Conservation (phyloP, 345 rosid genomes). For the Cardamine chenopodiifolia region DNA sequence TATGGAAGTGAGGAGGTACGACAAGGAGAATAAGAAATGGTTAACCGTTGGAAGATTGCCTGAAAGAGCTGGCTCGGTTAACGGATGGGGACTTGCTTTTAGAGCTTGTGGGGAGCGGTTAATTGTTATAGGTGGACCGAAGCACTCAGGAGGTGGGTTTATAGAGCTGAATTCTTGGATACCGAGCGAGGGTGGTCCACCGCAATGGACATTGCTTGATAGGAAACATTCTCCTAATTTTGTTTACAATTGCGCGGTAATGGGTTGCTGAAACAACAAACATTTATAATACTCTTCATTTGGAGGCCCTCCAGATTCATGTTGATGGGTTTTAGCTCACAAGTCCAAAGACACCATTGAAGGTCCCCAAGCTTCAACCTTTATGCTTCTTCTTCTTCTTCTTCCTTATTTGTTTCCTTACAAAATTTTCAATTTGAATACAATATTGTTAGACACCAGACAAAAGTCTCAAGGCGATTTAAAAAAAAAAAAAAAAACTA, state of each 20-base stretch:
- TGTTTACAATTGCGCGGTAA: conserved; percentile 95
- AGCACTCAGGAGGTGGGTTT: conserved; percentile 67
- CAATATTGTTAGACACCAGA: conserved; percentile 40
- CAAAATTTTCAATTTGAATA: conserved; percentile 33
- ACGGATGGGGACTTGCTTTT: conserved; percentile 97
- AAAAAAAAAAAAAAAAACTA: neutral
- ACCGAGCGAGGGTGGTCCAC: conserved; percentile 78
- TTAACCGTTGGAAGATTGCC: conserved; percentile 73
- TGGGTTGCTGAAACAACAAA: conserved; percentile 72
- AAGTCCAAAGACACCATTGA: conserved; percentile 31
- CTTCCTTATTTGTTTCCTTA: conserved; percentile 35
- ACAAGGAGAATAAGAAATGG: conserved; percentile 67
- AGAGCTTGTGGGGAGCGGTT: conserved; percentile 87
- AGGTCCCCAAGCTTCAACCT: conserved; percentile 36
- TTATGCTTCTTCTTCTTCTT: conserved; percentile 25
- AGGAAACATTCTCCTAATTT: conserved; percentile 76
- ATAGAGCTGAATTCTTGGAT: conserved; percentile 88
- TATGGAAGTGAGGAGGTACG: conserved; percentile 78
- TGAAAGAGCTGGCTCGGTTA: conserved; percentile 77
- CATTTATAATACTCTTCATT: conserved; percentile 27
- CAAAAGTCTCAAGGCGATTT: conserved; percentile 19
- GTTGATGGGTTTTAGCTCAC: conserved; percentile 34
- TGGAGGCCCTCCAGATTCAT: conserved; percentile 36
- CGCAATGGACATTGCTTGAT: conserved; percentile 77
- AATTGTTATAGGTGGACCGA: conserved; percentile 91